Percentiles rank a stretch among this genome's conserved stretches.
phyloP scores from a whole-genome alignment of 192 early-diverging fungal genomes.

The Phlyctochytrium arcticum region DNA sequence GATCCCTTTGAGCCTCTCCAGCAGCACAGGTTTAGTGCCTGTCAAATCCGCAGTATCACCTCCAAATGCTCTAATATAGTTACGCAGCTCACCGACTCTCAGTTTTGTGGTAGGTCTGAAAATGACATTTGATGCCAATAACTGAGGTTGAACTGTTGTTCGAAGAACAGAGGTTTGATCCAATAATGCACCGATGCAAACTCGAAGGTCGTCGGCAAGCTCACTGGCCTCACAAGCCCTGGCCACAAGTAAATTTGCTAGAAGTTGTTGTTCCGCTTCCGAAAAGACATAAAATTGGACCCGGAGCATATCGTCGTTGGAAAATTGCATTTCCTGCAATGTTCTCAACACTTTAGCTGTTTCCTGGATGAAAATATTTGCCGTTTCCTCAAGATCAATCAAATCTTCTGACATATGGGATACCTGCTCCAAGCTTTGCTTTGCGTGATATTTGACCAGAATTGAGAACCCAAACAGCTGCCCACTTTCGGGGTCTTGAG shows the following conservation, averaged over 20 bases:
- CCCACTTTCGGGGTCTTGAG: conserved; percentile 28
- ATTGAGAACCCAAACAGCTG: conserved; percentile 25
- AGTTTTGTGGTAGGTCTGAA: neutral
- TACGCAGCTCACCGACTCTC: conserved; percentile 11
- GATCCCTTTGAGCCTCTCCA: conserved; percentile 6
- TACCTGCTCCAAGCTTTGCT: too few species aligned
- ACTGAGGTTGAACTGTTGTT: conserved; percentile 23
- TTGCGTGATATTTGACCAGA: too few species aligned
- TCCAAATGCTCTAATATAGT: conserved; percentile 24
- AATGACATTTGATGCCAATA: conserved; percentile 9
- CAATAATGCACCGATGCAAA: conserved; percentile 28
- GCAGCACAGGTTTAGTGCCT: conserved; percentile 13
- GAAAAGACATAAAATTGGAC: conserved; percentile 37
- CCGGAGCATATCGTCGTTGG: neutral
- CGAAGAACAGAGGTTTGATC: conserved; percentile 25
- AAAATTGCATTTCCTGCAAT: too few species aligned
- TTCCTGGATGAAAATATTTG: too few species aligned
- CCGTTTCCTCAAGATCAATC: too few species aligned
- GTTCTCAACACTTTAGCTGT: too few species aligned
- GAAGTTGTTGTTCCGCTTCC: conserved; percentile 4
- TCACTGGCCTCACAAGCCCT: conserved; percentile 4
- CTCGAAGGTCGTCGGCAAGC: neutral
- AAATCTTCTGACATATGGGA: too few species aligned
- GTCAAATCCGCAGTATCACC: neutral
- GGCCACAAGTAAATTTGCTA: conserved; percentile 16